These are phyloP conservation scores for Colletotrichum musae DNA, from an alignment of 2,329 filamentous ascomycete genomes.

Conservation along the genomic window DNA sequence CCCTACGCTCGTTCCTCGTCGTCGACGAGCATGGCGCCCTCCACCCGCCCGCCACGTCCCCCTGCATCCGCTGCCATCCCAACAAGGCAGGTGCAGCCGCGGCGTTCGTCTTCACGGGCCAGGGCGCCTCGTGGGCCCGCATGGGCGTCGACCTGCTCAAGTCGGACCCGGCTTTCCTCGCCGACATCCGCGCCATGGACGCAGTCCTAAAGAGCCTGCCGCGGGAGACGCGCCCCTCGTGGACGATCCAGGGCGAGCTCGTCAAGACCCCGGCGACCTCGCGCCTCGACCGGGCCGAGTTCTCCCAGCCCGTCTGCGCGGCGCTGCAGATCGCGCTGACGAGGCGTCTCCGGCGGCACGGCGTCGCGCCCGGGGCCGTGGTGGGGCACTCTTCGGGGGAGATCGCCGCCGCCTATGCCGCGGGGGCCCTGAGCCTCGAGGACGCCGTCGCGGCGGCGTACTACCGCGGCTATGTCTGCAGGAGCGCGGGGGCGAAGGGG, in stretches of 20 bases:
- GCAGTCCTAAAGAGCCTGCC: slow-evolving; percentile 44
- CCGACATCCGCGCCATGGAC: slow-evolving; percentile 34
- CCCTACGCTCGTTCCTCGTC: slow-evolving; percentile 44
- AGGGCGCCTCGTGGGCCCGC: slow-evolving; percentile 60
- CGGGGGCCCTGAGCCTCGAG: slow-evolving; percentile 46
- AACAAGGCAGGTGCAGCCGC: slow-evolving; percentile 27
- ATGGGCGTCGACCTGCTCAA: slow-evolving; percentile 54
- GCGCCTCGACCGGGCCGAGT: slow-evolving; percentile 42
- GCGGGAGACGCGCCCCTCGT: slow-evolving; percentile 42
- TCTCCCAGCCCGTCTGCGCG: slow-evolving; percentile 66
- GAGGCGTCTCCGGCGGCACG: slow-evolving; percentile 49
- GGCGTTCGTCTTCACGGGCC: slow-evolving; percentile 57
- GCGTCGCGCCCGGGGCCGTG: slow-evolving; percentile 51
- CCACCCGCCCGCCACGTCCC: slow-evolving; percentile 40
- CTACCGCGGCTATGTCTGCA: slow-evolving; percentile 49
- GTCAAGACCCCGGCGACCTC: slow-evolving; percentile 23
- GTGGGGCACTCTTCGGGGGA: slow-evolving; percentile 58
- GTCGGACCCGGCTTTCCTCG: slow-evolving; percentile 13
- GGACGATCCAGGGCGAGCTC: slow-evolving; percentile 42
- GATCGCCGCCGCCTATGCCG: slow-evolving; percentile 56
- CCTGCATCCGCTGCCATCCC: slow-evolving; percentile 35
- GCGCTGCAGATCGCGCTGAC: slow-evolving; percentile 66
- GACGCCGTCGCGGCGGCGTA: slow-evolving; percentile 53
- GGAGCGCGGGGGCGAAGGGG: slow-evolving; percentile 40
- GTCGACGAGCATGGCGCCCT: slow-evolving; percentile 42